A percentile compares a stretch with the other conserved stretches of the same genome.
Conservation (phyloP, 371 early-diverging fungal genomes). For the Basidiobolus meristosporus region DNA sequence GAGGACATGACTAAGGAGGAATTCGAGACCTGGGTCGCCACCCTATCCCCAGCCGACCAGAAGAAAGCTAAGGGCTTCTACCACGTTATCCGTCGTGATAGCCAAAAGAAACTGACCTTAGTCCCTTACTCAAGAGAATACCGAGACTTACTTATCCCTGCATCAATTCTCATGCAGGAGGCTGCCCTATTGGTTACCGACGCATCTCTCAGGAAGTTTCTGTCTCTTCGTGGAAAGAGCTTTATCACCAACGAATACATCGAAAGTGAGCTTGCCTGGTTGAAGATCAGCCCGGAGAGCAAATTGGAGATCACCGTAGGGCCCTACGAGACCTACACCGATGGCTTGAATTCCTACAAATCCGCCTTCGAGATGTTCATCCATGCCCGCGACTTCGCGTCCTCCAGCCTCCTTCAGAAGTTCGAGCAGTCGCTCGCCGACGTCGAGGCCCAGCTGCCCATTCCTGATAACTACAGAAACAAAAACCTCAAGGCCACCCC, state of each 20-base stretch:
- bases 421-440: conserved; percentile 43
- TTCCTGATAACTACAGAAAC: conserved; percentile 53
- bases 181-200: conserved; percentile 39
- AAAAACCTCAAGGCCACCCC: conserved; percentile 42
- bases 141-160: conserved; percentile 33
- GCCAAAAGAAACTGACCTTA: conserved; percentile 13
- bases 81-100: conserved; percentile 25
- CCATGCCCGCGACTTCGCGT: conserved; percentile 51
- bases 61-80: conserved; percentile 48
- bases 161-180: conserved; percentile 25
- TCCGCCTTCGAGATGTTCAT: conserved; percentile 52
- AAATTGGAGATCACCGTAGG: conserved; percentile 37
- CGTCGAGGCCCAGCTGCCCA: conserved; percentile 49
- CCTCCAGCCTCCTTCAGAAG: conserved; percentile 34
- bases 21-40: conserved; percentile 31
- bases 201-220: conserved; percentile 26
- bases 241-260: conserved; percentile 44
- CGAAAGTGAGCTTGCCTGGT: conserved; percentile 52
- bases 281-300: conserved; percentile 33
- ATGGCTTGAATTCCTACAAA: conserved; percentile 40
- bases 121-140: conserved; percentile 40
- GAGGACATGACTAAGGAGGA: conserved; percentile 53
- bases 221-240: conserved; percentile 32
- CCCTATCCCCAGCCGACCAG: conserved; percentile 20
- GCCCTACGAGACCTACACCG: conserved; percentile 68